Percentiles rank a stretch among this genome's conserved stretches.
phyloP scores from a whole-genome alignment of 371 early-diverging fungal genomes.

The Mucor lusitanicus region DNA sequence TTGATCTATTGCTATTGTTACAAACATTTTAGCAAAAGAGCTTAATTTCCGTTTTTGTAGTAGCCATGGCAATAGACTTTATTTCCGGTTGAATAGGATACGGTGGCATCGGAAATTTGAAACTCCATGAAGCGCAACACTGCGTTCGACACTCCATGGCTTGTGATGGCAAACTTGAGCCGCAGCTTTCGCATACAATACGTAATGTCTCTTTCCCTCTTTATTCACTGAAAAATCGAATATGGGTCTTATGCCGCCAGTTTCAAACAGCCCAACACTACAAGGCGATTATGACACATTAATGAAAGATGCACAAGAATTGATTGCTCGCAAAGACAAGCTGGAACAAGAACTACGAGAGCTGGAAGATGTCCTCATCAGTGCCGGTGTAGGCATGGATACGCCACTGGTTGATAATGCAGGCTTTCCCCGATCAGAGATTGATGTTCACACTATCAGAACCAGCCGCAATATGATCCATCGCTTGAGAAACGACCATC shows the following conservation, averaged over 20 bases:
- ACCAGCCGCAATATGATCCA: conserved; percentile 64
- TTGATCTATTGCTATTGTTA: background rate
- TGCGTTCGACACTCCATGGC: too few species aligned
- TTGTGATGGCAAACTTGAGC: background rate
- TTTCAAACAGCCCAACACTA: background rate
- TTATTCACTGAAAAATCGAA: background rate
- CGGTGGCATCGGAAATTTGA: background rate
- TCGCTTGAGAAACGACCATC: conserved; percentile 73
- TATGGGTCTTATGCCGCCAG: conserved; percentile 23
- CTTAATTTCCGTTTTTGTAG: conserved; percentile 3
- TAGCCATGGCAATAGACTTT: background rate
- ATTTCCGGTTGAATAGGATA: background rate
- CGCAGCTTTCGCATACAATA: background rate
- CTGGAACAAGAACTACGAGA: conserved; percentile 63
- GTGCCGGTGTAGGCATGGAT: conserved; percentile 73
- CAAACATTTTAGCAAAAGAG: background rate
- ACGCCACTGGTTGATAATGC: conserved; percentile 73
- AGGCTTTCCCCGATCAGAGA: conserved; percentile 87
- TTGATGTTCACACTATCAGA: conserved; percentile 75
- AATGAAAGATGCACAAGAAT: conserved; percentile 47
- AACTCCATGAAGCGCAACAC: background rate
- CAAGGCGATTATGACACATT: background rate
- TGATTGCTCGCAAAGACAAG: conserved; percentile 62
- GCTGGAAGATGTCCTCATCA: conserved; percentile 50
- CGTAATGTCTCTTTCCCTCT: background rate